phyloP scores from a whole-genome alignment of 2,329 filamentous ascomycete genomes.

The Pestalotiopsis sp. region DNA sequence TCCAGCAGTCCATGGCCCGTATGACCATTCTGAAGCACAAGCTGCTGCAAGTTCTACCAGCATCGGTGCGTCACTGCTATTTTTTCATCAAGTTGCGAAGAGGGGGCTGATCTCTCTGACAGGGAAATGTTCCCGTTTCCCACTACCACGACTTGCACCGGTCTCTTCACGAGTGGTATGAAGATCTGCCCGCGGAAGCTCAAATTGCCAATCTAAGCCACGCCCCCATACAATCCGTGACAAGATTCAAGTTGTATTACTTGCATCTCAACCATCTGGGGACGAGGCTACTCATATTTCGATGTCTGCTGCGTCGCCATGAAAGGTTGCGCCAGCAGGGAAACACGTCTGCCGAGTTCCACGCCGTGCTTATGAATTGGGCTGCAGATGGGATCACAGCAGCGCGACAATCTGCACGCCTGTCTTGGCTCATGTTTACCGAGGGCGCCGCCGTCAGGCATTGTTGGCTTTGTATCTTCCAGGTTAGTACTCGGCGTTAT shows the following conservation, averaged over 20 bases:
- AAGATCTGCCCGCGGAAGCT: neutral
- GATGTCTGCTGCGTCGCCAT: neutral
- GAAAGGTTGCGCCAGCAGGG: neutral
- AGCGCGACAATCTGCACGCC: neutral
- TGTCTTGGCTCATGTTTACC: neutral
- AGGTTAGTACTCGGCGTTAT: neutral
- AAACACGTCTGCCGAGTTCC: neutral
- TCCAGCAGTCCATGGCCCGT: neutral
- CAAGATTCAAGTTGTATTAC: neutral
- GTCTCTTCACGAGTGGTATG: neutral
- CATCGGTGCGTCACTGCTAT: neutral
- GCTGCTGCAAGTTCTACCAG: neutral
- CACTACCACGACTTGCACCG: neutral
- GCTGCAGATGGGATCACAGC: neutral
- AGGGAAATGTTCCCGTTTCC: neutral
- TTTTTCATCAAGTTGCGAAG: neutral
- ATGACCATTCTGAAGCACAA: neutral
- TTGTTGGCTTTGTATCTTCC: neutral
- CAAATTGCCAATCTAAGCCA: neutral
- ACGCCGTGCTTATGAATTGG: neutral
- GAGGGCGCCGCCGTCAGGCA: neutral
- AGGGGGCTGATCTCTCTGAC: neutral
- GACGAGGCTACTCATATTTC: neutral
- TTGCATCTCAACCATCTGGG: neutral
- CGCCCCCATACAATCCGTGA: neutral